A percentile compares a stretch with the other conserved stretches of the same genome.
These are phyloP conservation scores for Plasmodium coatneyi DNA, from an alignment of 169 alveolate genomes.

Conservation along the genomic window DNA sequence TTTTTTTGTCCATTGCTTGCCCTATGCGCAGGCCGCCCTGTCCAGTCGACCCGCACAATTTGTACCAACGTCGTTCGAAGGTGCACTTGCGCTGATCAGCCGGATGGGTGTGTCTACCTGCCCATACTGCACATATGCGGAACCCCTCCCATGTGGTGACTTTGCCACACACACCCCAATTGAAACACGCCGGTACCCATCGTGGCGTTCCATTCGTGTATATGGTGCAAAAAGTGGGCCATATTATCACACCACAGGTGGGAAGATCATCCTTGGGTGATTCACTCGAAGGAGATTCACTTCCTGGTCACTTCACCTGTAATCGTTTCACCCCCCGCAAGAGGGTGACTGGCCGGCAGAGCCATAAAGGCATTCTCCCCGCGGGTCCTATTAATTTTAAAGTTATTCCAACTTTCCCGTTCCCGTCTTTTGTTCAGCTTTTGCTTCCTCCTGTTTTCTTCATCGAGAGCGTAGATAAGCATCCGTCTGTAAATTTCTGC, in stretches of 20 bases:
- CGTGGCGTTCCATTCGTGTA: background rate
- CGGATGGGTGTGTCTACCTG: background rate
- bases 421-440: conserved; percentile 75
- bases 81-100: background rate
- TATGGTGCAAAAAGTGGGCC: background rate
- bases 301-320: background rate
- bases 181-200: background rate
- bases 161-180: background rate
- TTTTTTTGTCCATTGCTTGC: background rate
- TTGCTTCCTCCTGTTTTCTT: conserved; percentile 80
- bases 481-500: conserved; percentile 81
- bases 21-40: background rate
- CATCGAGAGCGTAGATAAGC: conserved; percentile 82
- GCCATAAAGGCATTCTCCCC: conserved; percentile 75
- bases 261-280: background rate
- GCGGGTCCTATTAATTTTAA: conserved; percentile 63
- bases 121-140: background rate
- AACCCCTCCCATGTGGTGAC: background rate
- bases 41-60: background rate
- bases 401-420: conserved; percentile 71
- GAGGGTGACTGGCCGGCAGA: conserved; percentile 66
- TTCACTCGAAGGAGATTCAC: background rate
- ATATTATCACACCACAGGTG: background rate
- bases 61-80: background rate
- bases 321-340: background rate